Percentiles rank a stretch among this genome's conserved stretches.
Conservation (phyloP, 2,329 filamentous ascomycete species). For the Orbilia oligospora region DNA sequence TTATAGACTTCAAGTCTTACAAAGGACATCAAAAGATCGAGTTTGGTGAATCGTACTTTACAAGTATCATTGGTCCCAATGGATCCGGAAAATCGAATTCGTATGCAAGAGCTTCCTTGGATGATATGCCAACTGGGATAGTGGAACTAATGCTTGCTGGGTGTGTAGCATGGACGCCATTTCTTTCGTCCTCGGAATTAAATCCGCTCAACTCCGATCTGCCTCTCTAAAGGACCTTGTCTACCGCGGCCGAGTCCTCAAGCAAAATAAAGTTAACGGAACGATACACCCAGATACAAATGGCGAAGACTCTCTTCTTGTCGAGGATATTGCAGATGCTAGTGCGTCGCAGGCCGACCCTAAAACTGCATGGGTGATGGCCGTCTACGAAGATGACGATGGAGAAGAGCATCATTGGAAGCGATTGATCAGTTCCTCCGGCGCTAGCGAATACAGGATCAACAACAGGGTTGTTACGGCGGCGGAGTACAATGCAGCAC, state of each 20-base stretch:
- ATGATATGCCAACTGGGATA: neutral
- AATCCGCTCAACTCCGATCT: constrained; percentile 97
- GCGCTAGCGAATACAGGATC: constrained; percentile 95
- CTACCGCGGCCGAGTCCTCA: constrained; percentile 90
- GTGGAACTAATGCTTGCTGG: constrained; percentile 4
- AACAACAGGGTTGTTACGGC: constrained; percentile 91
- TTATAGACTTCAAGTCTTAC: constrained; percentile 96
- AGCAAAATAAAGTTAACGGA: constrained; percentile 82
- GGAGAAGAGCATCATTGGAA: constrained; percentile 93
- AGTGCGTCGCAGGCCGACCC: constrained; percentile 83
- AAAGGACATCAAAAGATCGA: constrained; percentile 94
- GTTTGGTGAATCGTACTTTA: constrained; percentile 98
- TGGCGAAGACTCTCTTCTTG: constrained; percentile 75
- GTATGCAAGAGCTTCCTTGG: constrained; percentile 70
- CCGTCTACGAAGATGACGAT: constrained; percentile 97
- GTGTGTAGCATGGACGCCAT: constrained; percentile 92
- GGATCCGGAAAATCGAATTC: constrained; percentile 99
- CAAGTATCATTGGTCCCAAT: constrained; percentile 99
- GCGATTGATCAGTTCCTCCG: constrained; percentile 88
- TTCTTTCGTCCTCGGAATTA: constrained; percentile 97
- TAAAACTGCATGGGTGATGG: constrained; percentile 98
- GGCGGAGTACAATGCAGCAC: constrained; percentile 90
- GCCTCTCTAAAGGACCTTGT: constrained; percentile 93
- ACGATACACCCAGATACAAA: constrained; percentile 76
- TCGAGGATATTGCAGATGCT: constrained; percentile 72